phyloP scores from a whole-genome alignment of 768 basidiomycete species.

The Mycena latifolia region DNA sequence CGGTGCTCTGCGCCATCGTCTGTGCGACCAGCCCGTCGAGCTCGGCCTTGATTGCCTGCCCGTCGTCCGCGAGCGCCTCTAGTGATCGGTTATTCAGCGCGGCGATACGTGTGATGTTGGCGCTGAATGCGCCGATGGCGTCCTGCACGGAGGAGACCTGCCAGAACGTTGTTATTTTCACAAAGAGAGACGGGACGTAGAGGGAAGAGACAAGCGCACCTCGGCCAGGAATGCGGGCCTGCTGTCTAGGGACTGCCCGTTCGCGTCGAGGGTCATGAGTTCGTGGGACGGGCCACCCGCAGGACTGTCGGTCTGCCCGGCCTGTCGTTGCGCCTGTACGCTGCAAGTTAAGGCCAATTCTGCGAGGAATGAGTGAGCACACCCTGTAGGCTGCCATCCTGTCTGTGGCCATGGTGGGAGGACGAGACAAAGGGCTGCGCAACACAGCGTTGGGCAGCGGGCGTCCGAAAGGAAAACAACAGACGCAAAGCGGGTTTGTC shows the following conservation, averaged over 20 bases:
- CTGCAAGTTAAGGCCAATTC: not conserved
- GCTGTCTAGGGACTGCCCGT: conserved; percentile 6
- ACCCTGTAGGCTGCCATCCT: conserved; percentile 54
- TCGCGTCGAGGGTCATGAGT: conserved; percentile 14
- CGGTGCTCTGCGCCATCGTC: conserved; percentile 69
- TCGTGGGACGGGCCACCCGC: conserved; percentile 20
- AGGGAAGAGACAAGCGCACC: not conserved
- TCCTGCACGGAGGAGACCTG: conserved; percentile 58
- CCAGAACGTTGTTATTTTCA: not conserved
- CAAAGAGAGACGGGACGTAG: not conserved
- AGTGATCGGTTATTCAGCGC: conserved; percentile 53
- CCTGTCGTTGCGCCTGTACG: conserved; percentile 28
- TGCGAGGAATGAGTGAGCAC: conserved; percentile 7
- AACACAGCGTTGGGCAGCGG: not conserved
- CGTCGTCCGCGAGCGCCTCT: conserved; percentile 50
- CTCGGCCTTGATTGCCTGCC: conserved; percentile 36
- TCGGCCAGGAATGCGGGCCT: conserved; percentile 27
- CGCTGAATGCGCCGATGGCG: conserved; percentile 52
- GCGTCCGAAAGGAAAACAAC: not conserved
- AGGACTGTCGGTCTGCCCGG: not conserved
- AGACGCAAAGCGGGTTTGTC: not conserved
- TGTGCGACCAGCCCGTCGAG: conserved; percentile 71
- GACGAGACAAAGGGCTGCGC: not conserved
- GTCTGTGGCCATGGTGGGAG: conserved; percentile 49
- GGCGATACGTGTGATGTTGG: conserved; percentile 53